Base-by-base conservation (phyloP, 78 protist species). In the Guillardia theta region DNA sequence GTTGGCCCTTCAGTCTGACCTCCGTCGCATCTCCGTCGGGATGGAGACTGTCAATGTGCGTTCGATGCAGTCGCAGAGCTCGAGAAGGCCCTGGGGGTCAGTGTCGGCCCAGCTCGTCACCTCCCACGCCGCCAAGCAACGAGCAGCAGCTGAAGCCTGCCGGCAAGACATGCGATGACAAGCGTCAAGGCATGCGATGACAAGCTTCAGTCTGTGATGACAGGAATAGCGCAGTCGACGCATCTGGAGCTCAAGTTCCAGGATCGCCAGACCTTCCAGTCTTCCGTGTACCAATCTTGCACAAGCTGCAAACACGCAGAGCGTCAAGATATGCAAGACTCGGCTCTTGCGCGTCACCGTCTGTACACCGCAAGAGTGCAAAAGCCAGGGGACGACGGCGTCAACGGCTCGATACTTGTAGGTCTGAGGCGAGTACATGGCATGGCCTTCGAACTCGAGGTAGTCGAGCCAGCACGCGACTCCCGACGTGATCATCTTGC, bases 211-310 rank as follows among this genome's bases (percentile, higher is more conserved):
- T 70, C 87, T 0, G 3, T 3, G 87, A 70, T 70, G 87, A 70
- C 87, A 15, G 87, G 87, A 27, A 70, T 37, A 12, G 87, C 39
- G 44, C 87, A 70, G 87, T 0, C 47, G 39, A 18, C 37, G 87
- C 87, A 70, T 37, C 47, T 15, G 87, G n/a, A 37, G 87, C 9
- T 27, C 30, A 37, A 37, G 44, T 36, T 36, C 87, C 87, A 70
- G 41, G 87, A 15, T 27, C 39, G 22, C 47, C 4, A 78, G 41
- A 78, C 90, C 90, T 78, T 78, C n/a, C 33, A 78, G 90, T 78
- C 90, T 30, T 78, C 90, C 33, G 90, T 78, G 48, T 78, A 78
- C 90, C 90, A 78, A 30, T 78, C 90, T 50, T 78, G 90, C 78
- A 50, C 58, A 50, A 10, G 15, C 58, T 50, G 58, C 58, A 50